These are phyloP conservation scores for Avena eriantha DNA, from an alignment of 176 grass and related monocot species.

Conservation along the genomic window DNA sequence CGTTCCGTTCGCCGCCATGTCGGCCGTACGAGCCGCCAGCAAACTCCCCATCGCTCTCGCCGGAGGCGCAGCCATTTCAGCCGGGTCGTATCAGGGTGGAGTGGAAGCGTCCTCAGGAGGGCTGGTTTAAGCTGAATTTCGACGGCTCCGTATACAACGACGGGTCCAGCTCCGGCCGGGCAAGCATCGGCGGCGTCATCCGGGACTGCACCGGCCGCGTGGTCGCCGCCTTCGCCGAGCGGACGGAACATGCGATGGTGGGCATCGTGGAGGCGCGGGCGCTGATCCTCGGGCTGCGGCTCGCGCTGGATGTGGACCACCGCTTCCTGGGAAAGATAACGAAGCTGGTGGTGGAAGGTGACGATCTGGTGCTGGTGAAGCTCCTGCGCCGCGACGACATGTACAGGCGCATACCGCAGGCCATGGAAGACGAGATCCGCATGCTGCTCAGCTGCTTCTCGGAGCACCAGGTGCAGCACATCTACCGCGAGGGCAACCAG, in stretches of 20 bases:
- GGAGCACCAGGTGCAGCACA: not conserved
- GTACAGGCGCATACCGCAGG: not conserved
- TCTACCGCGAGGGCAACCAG: conserved; percentile 18
- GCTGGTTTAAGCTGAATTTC: not conserved
- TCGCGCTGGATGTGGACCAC: not conserved
- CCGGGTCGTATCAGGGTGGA: not conserved
- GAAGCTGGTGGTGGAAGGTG: conserved; percentile 17
- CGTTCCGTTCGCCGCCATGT: too few relatives aligned
- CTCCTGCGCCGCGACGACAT: conserved; percentile 11
- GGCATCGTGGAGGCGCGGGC: not conserved
- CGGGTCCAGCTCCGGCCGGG: not conserved
- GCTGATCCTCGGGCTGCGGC: not conserved
- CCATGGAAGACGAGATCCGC: not conserved
- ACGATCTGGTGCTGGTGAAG: conserved; percentile 13
- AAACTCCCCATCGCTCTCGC: not conserved
- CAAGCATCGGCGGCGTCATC: not conserved
- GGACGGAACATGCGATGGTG: not conserved
- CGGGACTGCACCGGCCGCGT: not conserved
- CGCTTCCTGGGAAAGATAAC: too few relatives aligned
- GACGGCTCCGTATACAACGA: not conserved
- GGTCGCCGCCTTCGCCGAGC: not conserved
- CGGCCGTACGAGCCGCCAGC: too few relatives aligned
- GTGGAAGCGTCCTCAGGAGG: not conserved
- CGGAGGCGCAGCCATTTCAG: not conserved
- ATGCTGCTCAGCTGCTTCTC: not conserved